phyloP scores from a whole-genome alignment of 352 stramenopile species.

The Pythium oligandrum region DNA sequence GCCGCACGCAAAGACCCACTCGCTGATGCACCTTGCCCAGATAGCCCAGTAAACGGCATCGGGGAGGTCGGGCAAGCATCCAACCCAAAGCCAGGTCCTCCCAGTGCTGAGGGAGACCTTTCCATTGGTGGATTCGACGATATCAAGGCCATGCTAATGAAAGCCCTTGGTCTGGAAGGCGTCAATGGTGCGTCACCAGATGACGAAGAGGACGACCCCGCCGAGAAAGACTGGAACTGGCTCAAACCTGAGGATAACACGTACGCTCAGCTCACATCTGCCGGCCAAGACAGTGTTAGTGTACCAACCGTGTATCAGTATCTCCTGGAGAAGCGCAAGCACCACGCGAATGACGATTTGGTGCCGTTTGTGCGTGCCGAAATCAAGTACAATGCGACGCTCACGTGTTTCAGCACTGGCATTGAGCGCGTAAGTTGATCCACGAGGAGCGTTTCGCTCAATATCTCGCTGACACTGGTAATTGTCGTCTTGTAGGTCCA shows the following conservation, averaged over 20 bases:
- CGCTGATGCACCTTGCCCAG: too few relatives aligned
- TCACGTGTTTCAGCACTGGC: slow-evolving; percentile 8
- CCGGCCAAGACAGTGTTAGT: background rate
- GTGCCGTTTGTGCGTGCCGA: slow-evolving; percentile 1
- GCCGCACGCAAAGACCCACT: too few relatives aligned
- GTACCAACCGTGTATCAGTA: slow-evolving; percentile 6
- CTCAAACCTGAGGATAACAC: slow-evolving; percentile 3
- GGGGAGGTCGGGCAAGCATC: too few relatives aligned
- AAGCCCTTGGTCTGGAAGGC: background rate
- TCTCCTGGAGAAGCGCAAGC: background rate
- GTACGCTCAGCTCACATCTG: slow-evolving; percentile 1
- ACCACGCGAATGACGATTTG: background rate
- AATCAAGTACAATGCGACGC: slow-evolving; percentile 8
- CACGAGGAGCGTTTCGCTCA: background rate
- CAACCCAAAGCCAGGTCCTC: background rate
- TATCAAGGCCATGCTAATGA: background rate
- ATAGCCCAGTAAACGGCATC: too few relatives aligned
- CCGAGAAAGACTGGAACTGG: slow-evolving; percentile 11
- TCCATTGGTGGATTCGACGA: background rate
- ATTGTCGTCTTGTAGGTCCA: background rate
- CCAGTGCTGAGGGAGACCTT: background rate
- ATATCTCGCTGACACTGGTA: background rate
- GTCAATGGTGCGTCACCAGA: background rate
- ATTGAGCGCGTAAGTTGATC: slow-evolving; percentile 1
- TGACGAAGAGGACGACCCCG: background rate